phyloP scores from a whole-genome alignment of 805 yeast genomes.

The Lachancea sp. region DNA sequence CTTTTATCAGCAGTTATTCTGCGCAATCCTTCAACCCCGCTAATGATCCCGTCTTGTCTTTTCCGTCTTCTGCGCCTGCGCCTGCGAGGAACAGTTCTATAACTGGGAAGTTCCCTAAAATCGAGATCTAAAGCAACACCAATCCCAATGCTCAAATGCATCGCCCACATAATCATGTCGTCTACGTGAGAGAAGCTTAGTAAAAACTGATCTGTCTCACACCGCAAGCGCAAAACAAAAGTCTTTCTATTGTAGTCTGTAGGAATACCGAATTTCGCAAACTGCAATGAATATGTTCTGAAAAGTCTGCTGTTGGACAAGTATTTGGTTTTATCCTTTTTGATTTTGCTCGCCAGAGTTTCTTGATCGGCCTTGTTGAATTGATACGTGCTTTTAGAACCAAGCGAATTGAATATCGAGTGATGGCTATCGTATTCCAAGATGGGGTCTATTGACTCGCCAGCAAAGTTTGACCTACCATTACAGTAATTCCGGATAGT shows the following conservation, averaged over 20 bases:
- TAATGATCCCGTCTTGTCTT: slow-evolving; percentile 5
- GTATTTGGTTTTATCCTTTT: slow-evolving; percentile 18
- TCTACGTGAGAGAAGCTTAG: slow-evolving; percentile 56
- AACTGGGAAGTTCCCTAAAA: slow-evolving; percentile 64
- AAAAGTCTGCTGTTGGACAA: slow-evolving; percentile 36
- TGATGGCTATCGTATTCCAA: slow-evolving; percentile 7
- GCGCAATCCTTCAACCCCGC: background rate
- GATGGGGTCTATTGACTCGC: slow-evolving; percentile 13
- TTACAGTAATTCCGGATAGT: slow-evolving; percentile 27
- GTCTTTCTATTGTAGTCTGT: slow-evolving; percentile 70
- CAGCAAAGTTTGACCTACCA: slow-evolving; percentile 15
- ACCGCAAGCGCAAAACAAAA: slow-evolving; percentile 64
- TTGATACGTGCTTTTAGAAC: slow-evolving; percentile 18
- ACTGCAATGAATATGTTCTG: slow-evolving; percentile 75
- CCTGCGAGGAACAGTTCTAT: slow-evolving; percentile 75
- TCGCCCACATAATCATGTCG: slow-evolving; percentile 74
- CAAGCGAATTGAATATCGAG: slow-evolving; percentile 13
- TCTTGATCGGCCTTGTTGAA: slow-evolving; percentile 27
- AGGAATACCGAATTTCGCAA: slow-evolving; percentile 79
- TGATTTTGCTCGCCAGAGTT: slow-evolving; percentile 17
- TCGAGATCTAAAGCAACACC: slow-evolving; percentile 74
- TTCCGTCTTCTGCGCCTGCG: slow-evolving; percentile 41
- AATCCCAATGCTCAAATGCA: slow-evolving; percentile 63
- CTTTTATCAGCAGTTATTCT: background rate
- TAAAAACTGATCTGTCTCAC: slow-evolving; percentile 78